Evolutionary conservation across 1,139 yeast species (phyloP), one percentile per base, ranked within the genome.

Genomic region (Diutina mesorugosa): DNA sequence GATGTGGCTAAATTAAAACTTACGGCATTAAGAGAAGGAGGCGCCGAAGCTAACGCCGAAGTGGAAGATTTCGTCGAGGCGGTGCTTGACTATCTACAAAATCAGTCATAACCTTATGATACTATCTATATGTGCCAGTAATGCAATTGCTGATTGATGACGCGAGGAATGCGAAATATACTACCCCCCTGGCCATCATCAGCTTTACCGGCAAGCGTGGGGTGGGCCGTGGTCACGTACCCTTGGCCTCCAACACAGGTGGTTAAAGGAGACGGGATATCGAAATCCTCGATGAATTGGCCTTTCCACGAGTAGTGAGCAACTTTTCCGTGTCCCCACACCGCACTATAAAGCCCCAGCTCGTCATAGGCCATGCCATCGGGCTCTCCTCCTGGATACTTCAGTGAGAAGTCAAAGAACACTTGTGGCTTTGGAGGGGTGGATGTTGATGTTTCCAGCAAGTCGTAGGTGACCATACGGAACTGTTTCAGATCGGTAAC

Each of bases 191-290:
- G 67, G 64, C 85, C 91, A 5, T 45, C 32, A 47, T 69, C 74
- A 56, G 73, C 66, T 45, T 65, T 66, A 55, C 77, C 78, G 47
- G 67, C 72, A 59, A 77, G 70, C 55, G 78, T 68, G 59, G 72
- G 64, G 61, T 81, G 81, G 1, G 87, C 96, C 28, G 86, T 78
- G 12, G 96, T 86, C 54, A 90, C 80, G 63, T 78, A 85, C 3
- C 96, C 95, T 6, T 90, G 95, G 61, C 87, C 75, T 0, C 85
- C 78, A 51, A 86, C 84, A 66, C 96, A 87, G 4, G 93, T 82
- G 52, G 84, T 69, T 61, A 84, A 73, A 56, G 76, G 65, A 0
- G 86, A 85, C 1, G 96, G 96, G 55, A 90, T 65, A 10, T 66
- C 59, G 65, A 76, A 79, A 59, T 76, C 78, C 61, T 79, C 78